A percentile compares a stretch with the other conserved stretches of the same genome.
These are phyloP conservation scores for Colletotrichum theobromicola DNA, from an alignment of 2,329 filamentous ascomycete genomes.

Conservation along the genomic window DNA sequence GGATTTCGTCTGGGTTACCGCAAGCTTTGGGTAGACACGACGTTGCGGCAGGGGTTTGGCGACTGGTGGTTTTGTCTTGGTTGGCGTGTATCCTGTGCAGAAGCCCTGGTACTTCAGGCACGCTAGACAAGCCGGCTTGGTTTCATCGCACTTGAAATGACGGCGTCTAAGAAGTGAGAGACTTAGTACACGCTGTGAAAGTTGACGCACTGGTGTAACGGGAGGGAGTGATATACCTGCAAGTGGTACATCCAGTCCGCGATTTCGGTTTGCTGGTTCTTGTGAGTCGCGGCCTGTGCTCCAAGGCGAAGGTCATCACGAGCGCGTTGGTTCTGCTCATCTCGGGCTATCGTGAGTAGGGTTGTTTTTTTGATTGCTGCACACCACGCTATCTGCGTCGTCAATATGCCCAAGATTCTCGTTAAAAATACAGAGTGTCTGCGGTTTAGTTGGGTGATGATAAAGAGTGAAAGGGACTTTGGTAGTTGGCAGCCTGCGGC, in stretches of 20 bases:
- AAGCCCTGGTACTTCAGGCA: constrained; percentile 10
- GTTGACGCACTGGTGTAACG: neutral
- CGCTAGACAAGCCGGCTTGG: neutral
- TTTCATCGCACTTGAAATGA: constrained; percentile 5
- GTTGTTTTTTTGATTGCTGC: neutral
- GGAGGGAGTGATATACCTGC: neutral
- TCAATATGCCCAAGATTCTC: neutral
- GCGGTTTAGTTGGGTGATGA: neutral
- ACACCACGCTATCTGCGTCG: neutral
- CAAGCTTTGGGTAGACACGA: neutral
- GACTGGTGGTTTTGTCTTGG: neutral
- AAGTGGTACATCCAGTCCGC: constrained; percentile 2
- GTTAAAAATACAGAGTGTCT: neutral
- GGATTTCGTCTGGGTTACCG: neutral
- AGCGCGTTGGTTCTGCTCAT: neutral
- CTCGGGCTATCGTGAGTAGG: neutral
- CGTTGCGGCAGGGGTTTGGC: neutral
- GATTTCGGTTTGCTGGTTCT: constrained; percentile 3
- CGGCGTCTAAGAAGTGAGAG: neutral
- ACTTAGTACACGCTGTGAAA: neutral
- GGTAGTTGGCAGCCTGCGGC: neutral
- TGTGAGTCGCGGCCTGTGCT: neutral
- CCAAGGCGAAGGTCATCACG: neutral
- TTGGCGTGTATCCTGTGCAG: neutral
- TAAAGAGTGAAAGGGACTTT: neutral